Conservation (phyloP, 495 filamentous ascomycete genomes). For the Chaetomium tenue region DNA sequence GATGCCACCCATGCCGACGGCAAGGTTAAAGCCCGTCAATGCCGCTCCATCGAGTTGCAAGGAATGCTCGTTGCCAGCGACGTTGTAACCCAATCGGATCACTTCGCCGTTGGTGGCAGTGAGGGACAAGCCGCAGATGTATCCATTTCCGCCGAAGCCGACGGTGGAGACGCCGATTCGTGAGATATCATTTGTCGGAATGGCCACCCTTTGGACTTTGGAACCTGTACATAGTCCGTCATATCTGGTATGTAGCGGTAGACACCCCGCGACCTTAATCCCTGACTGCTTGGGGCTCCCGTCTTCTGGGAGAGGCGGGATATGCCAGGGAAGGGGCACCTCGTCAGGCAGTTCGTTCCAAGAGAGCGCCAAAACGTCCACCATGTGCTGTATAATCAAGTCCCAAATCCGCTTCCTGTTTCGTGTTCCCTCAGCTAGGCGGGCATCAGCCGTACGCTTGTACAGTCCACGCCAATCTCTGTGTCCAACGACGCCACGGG, state of each 20-base stretch:
- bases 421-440: not conserved
- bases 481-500: not conserved
- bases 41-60: not conserved
- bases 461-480: slow-evolving; percentile 8
- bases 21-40: not conserved
- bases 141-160: not conserved
- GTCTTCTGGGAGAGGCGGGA: not conserved
- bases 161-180: not conserved
- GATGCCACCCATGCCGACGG: slow-evolving; percentile 1
- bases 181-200: not conserved
- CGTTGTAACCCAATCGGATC: not conserved
- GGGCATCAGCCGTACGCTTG: not conserved
- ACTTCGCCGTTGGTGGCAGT: not conserved
- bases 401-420: slow-evolving; percentile 3
- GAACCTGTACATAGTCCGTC: not conserved
- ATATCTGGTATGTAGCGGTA: too few relatives aligned
- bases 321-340: not conserved
- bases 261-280: not conserved
- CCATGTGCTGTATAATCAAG: not conserved
- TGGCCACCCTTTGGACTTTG: not conserved
- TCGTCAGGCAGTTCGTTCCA: not conserved
- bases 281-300: not conserved
- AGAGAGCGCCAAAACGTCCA: not conserved
- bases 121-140: not conserved
- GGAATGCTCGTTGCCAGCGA: not conserved